Percentiles rank a stretch among this genome's conserved stretches.
Conservation (phyloP, 371 early-diverging fungal species). For the Chytridium lagenaria region DNA sequence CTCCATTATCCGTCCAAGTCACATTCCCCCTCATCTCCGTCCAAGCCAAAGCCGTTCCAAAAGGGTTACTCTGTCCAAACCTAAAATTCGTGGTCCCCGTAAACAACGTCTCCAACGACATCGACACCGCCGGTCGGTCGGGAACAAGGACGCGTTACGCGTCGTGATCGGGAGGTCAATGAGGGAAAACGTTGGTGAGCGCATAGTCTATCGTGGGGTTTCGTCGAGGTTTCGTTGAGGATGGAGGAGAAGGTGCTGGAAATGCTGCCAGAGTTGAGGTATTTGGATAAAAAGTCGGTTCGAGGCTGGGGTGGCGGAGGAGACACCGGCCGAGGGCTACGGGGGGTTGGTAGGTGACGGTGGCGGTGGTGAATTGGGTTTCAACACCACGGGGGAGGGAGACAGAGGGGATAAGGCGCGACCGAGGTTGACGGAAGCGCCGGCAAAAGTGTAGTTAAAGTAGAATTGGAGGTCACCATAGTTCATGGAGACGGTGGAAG, state of each 20-base stretch:
- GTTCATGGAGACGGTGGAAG: constrained; percentile 6
- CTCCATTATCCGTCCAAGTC: not conserved
- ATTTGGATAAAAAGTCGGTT: constrained; percentile 1
- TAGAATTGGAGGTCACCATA: not conserved
- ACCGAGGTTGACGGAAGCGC: not conserved
- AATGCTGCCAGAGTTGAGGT: not conserved
- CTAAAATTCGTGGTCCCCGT: not conserved
- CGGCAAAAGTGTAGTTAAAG: not conserved
- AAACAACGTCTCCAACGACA: not conserved
- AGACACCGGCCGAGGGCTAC: not conserved
- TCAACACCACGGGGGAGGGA: not conserved
- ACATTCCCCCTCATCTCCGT: not conserved
- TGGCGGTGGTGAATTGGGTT: not conserved
- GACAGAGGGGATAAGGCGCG: not conserved
- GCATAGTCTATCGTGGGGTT: not conserved
- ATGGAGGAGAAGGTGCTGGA: not conserved
- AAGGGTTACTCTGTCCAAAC: not conserved
- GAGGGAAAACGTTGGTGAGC: not conserved
- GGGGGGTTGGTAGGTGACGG: not conserved
- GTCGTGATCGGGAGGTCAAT: not conserved
- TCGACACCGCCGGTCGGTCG: not conserved
- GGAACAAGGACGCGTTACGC: not conserved
- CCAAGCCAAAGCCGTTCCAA: not conserved
- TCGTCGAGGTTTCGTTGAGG: too few relatives aligned
- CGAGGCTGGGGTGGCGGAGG: too few relatives aligned